Base-by-base conservation (phyloP, 306 rosid species). In the Ammopiptanthus mongolicus region DNA sequence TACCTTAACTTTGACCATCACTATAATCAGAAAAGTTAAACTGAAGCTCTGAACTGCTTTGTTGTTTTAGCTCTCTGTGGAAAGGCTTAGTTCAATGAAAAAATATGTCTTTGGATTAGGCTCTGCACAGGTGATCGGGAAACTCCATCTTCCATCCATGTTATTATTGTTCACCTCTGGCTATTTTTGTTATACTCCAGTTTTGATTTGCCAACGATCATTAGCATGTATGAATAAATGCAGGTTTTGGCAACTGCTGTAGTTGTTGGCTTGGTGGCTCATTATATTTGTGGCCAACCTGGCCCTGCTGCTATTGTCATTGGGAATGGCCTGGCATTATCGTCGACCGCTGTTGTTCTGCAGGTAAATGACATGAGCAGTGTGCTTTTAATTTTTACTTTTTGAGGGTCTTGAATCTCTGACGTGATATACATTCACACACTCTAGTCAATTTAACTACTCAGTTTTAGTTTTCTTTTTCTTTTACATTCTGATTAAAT, bases 11-110 rank as follows among this genome's bases (percentile, higher is more conserved):
- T 77, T 72, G 71, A 29, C 37, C 36, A 51, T 82, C 46, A 25
- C 68, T 44, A 41, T 76, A 60, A 69, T 69, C 69, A 79, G 68
- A 80, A 75, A 61, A 58, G 21, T 65, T 76, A 76, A 88, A 60
- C 69, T 75, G 53, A 84, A 74, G 65, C 72, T 86, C 64, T 79
- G 78, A 75, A 77, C 76, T 84, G 33, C 61, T 60, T 71, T 82
- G 17, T 69, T 81, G 39, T 84, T 83, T 77, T 76, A 96, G 99
- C 95, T 96, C 81, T 96, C 99, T 74, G 99, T 92, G 83, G 99
- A 96, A 91, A 92, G 99, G 86, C 91, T 96, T 79, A 96, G 99
- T 80, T 92, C 98, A 84, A 96, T 96, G 99, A 96, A 96, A 96
- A 96, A 96, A 90, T 96, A 96, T 83, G 99, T 96, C 68, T 96